Percentiles rank a stretch among this genome's conserved stretches.
These are phyloP conservation scores for Intubia oerlemansii DNA, from an alignment of 2,329 filamentous ascomycete genomes.

Conservation along the genomic window DNA sequence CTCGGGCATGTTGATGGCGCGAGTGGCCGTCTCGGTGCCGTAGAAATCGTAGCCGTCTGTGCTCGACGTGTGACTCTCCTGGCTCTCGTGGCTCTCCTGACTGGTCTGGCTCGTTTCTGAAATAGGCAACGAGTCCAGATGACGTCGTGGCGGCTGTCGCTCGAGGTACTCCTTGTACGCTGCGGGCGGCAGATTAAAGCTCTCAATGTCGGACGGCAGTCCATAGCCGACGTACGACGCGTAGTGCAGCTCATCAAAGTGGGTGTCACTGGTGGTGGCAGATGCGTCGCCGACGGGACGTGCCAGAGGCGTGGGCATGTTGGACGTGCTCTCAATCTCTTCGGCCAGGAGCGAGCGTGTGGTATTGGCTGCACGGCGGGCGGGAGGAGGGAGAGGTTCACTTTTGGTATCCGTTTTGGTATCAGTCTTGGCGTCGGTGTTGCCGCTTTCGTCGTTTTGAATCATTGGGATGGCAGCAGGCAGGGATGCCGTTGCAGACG, in stretches of 20 bases:
- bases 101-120: conserved; percentile 26
- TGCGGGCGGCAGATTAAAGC: conserved; percentile 27
- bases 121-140: conserved; percentile 27
- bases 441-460: background rate
- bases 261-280: no score
- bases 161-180: conserved; percentile 15
- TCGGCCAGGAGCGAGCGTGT: conserved; percentile 27
- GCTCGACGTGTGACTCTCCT: conserved; percentile 23
- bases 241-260: no score
- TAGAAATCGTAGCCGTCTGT: conserved; percentile 47
- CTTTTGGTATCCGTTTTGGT: no score
- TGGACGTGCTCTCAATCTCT: conserved; percentile 41
- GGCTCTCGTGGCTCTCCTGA: conserved; percentile 24
- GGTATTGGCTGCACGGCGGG: no score
- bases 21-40: conserved; percentile 30
- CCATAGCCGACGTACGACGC: no score
- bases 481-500: no score
- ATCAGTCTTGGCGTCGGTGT: background rate
- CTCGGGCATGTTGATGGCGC: conserved; percentile 29
- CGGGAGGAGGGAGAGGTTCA: conserved; percentile 5
- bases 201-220: conserved; percentile 24
- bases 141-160: conserved; percentile 15
- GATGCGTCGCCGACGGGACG: conserved; percentile 18
- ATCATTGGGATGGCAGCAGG: no score
- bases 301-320: conserved; percentile 36